phyloP scores from a whole-genome alignment of 1,284 basidiomycete species.

The Rhodotorula sp. region DNA sequence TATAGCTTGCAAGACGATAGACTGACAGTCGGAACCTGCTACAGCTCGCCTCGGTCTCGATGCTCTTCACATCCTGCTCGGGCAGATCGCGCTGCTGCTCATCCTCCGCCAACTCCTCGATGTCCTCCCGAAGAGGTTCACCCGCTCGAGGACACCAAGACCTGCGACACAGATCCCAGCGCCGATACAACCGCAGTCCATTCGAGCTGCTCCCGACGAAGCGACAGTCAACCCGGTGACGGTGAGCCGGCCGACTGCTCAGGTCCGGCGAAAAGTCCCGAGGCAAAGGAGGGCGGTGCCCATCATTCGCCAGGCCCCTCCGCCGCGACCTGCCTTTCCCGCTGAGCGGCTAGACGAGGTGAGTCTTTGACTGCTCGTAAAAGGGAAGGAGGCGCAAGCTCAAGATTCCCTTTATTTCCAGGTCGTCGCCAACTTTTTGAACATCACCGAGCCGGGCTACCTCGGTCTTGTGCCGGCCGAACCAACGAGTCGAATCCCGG shows the following conservation, averaged over 20 bases:
- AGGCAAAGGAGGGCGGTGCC: not conserved
- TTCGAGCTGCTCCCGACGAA: not conserved
- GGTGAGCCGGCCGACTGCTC: not conserved
- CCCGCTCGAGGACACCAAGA: not conserved
- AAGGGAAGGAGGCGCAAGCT: not conserved
- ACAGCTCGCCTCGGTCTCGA: conserved; percentile 36
- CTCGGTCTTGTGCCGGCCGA: conserved; percentile 13
- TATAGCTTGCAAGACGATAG: not conserved
- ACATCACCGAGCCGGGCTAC: conserved; percentile 26
- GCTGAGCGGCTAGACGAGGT: conserved; percentile 28
- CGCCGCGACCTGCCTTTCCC: conserved; percentile 15
- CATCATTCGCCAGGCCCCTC: too few relatives aligned
- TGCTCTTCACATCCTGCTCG: conserved; percentile 32
- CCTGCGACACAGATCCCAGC: too few relatives aligned
- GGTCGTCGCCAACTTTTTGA: conserved; percentile 33
- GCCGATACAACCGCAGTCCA: not conserved
- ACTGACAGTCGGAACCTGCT: not conserved
- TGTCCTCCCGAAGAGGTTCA: not conserved
- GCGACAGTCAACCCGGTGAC: too few relatives aligned
- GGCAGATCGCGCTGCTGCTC: conserved; percentile 38
- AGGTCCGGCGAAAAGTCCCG: not conserved
- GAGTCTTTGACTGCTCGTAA: not conserved
- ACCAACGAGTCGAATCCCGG: conserved; percentile 16
- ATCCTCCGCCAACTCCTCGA: conserved; percentile 26
- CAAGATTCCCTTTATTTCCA: not conserved